Evolutionary conservation across 2,329 filamentous ascomycete species (phyloP).

Genomic region (Exophiala phaeomuriformis): DNA sequence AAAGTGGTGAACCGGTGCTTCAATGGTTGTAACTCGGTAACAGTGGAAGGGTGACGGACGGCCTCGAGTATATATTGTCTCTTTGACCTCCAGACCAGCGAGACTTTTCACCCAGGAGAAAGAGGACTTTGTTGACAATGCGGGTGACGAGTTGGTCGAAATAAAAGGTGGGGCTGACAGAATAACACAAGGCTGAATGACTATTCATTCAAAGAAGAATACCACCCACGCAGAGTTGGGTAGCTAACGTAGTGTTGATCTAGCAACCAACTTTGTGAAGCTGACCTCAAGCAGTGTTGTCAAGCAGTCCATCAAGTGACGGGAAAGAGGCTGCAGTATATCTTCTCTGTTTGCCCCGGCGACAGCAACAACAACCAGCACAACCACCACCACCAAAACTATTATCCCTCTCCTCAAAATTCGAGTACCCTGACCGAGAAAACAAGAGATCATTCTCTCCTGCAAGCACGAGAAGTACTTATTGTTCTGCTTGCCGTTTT

Average conservation of each 20-base stretch:
- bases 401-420: too few relatives aligned
- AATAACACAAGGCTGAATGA: neutral
- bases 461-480: too few relatives aligned
- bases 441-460: too few relatives aligned
- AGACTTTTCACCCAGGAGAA: neutral
- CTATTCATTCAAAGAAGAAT: neutral
- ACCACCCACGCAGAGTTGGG: neutral
- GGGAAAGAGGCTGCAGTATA: neutral
- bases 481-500: too few relatives aligned
- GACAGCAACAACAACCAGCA: neutral
- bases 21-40: neutral
- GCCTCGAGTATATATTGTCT: neutral
- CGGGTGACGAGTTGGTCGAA: neutral
- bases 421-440: too few relatives aligned
- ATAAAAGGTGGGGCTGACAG: neutral
- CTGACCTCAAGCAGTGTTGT: slow-evolving; percentile 2
- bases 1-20: slow-evolving; percentile 2
- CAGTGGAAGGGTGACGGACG: neutral
- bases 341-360: neutral
- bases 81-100: neutral
- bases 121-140: neutral
- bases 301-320: neutral
- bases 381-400: too few relatives aligned
- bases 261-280: neutral
- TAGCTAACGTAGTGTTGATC: neutral